Percentiles rank a stretch among this genome's conserved stretches.
Evolutionary conservation across 1,284 basidiomycete genomes (phyloP).

Genomic region (Malassezia psittaci): DNA sequence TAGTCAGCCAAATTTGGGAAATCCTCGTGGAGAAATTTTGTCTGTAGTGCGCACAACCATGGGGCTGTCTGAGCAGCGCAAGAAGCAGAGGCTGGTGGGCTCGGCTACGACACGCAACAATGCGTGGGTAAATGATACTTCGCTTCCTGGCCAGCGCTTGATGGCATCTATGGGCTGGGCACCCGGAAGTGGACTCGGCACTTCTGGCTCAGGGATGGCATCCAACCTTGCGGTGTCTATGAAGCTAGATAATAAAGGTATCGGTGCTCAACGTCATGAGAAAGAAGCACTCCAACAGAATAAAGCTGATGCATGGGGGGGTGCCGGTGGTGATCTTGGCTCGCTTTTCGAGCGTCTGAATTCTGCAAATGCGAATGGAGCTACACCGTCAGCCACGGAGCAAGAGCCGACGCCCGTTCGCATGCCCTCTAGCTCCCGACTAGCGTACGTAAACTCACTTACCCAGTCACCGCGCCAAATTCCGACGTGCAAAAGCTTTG

Average conservation of each 20-base stretch:
- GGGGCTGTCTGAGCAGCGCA: constrained; percentile 39
- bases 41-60: constrained; percentile 15
- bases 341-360: constrained; percentile 44
- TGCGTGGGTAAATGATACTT: constrained; percentile 38
- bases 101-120: constrained; percentile 34
- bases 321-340: constrained; percentile 42
- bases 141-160: constrained; percentile 44
- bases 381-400: constrained; percentile 12
- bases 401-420: constrained; percentile 5
- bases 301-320: constrained; percentile 35
- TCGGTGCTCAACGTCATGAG: constrained; percentile 40
- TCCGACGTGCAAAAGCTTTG: constrained; percentile 41
- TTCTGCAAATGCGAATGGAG: constrained; percentile 27
- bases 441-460: constrained; percentile 12
- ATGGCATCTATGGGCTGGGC: constrained; percentile 46
- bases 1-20: background rate
- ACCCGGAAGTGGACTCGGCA: constrained; percentile 37
- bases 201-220: constrained; percentile 28
- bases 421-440: constrained; percentile 5
- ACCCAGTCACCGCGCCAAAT: constrained; percentile 35
- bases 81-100: constrained; percentile 42
- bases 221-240: constrained; percentile 36
- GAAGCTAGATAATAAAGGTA: constrained; percentile 47
- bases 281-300: constrained; percentile 34
- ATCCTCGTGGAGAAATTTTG: constrained; percentile 4